Percentiles rank a stretch among this genome's conserved stretches.
Evolutionary conservation across 2,329 filamentous ascomycete genomes (phyloP).

Genomic region (Berkeleyomyces basicola): DNA sequence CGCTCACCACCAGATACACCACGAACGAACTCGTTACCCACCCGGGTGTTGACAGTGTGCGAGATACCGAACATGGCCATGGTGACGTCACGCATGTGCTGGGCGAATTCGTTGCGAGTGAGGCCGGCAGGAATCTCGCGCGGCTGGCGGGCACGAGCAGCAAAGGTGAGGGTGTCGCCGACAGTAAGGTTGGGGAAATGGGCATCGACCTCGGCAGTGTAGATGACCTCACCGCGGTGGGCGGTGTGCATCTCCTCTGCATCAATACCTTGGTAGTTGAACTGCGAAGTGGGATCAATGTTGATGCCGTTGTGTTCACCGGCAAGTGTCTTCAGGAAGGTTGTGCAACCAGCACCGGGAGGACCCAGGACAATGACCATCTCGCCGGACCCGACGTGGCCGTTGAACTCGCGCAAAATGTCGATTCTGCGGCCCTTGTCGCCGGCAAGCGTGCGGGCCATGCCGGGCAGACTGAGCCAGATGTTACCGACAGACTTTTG

Average conservation of each 20-base stretch:
- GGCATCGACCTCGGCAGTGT: constrained; percentile 70
- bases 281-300: constrained; percentile 50
- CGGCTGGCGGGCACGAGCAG: constrained; percentile 52
- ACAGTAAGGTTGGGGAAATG: constrained; percentile 66
- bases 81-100: constrained; percentile 51
- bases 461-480: constrained; percentile 32
- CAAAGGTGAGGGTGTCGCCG: constrained; percentile 64
- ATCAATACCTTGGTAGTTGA: constrained; percentile 66
- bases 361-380: constrained; percentile 62
- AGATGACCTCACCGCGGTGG: constrained; percentile 74
- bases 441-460: constrained; percentile 34
- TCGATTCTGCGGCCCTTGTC: constrained; percentile 42
- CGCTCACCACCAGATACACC: constrained; percentile 61
- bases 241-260: constrained; percentile 59
- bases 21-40: constrained; percentile 60
- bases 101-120: constrained; percentile 35
- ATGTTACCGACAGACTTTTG: constrained; percentile 51
- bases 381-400: constrained; percentile 52
- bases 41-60: constrained; percentile 55
- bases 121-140: constrained; percentile 43
- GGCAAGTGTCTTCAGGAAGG: constrained; percentile 68
- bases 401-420: constrained; percentile 52
- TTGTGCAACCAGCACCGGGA: constrained; percentile 62
- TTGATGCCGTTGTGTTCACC: constrained; percentile 70
- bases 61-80: constrained; percentile 63